Evolutionary conservation across 2,329 filamentous ascomycete species (phyloP).

Genomic region (Fusarium sp.): DNA sequence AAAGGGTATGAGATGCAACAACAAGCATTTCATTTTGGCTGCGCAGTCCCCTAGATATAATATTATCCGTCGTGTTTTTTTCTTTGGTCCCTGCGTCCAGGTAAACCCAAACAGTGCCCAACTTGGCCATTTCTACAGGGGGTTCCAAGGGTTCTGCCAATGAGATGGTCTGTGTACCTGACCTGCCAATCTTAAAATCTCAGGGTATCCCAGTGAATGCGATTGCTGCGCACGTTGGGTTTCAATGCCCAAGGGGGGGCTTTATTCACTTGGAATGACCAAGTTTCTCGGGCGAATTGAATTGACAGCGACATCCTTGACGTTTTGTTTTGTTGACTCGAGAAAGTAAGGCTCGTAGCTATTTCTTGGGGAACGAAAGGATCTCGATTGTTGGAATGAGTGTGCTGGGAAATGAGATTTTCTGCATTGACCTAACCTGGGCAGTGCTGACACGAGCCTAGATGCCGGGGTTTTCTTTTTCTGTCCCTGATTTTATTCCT

Average conservation of each 20-base stretch:
- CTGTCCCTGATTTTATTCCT: slow-evolving; percentile 1
- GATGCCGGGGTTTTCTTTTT: neutral
- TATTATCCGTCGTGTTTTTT: neutral
- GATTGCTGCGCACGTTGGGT: slow-evolving; percentile 19
- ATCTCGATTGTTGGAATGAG: slow-evolving; percentile 31
- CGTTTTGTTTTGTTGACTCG: neutral
- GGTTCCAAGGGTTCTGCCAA: slow-evolving; percentile 21
- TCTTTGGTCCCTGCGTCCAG: slow-evolving; percentile 6
- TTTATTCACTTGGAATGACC: slow-evolving; percentile 16
- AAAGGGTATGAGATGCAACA: neutral
- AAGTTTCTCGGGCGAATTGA: neutral
- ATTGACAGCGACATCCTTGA: neutral
- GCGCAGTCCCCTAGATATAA: slow-evolving; percentile 25
- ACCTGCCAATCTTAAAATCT: slow-evolving; percentile 34
- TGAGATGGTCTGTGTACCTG: slow-evolving; percentile 13
- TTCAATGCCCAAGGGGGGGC: slow-evolving; percentile 27
- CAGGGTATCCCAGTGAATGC: slow-evolving; percentile 32
- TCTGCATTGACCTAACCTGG: neutral
- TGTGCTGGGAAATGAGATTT: neutral
- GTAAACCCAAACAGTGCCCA: slow-evolving; percentile 29
- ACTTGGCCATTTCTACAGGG: slow-evolving; percentile 21
- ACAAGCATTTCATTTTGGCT: neutral
- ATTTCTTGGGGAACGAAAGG: neutral
- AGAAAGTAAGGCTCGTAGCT: neutral
- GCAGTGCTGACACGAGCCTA: neutral